phyloP scores from a whole-genome alignment of 176 grass and related monocot genomes.

The Rhynchospora tenuis region DNA sequence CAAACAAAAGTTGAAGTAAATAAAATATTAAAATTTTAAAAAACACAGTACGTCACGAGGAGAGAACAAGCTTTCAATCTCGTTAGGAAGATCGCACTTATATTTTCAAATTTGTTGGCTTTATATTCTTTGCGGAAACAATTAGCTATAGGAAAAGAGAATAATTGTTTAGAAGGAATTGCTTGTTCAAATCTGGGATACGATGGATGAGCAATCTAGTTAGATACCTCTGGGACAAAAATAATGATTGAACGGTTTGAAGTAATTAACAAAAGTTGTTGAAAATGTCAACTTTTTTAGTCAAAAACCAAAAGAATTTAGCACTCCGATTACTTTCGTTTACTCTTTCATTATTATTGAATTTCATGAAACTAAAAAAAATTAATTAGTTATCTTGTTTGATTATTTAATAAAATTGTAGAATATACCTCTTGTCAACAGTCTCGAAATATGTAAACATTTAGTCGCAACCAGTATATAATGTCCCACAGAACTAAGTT shows the following conservation, averaged over 20 bases:
- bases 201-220: too few species aligned
- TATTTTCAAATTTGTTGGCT: neutral
- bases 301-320: constrained; percentile 4
- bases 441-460: neutral
- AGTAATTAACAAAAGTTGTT: neutral
- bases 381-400: neutral
- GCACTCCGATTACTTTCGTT: neutral
- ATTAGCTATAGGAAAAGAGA: neutral
- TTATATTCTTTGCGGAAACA: neutral
- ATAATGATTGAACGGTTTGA: too few species aligned
- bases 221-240: too few species aligned
- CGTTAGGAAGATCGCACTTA: neutral
- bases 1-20: neutral
- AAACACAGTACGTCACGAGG: neutral
- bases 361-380: neutral
- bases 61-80: neutral
- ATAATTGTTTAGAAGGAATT: neutral
- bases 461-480: neutral
- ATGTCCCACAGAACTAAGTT: neutral
- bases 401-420: neutral
- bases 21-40: neutral
- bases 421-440: neutral
- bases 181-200: too few species aligned
- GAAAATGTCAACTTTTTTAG: neutral
- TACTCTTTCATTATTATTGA: neutral